phyloP scores from a whole-genome alignment of 441 rosid species.

The Corymbia calophylla region DNA sequence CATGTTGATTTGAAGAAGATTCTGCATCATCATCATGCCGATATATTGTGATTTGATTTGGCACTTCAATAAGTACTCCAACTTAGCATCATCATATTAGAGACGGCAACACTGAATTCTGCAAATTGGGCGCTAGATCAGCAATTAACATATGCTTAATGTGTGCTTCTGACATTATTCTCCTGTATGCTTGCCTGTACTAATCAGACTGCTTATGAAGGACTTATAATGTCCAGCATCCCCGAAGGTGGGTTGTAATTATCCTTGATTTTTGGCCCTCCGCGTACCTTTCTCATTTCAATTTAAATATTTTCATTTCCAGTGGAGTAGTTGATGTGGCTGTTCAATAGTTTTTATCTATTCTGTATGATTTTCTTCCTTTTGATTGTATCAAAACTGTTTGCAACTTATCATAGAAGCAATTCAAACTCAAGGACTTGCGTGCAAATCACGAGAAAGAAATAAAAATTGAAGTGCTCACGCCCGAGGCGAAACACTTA shows the following conservation, averaged over 20 bases:
- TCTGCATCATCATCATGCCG: too few species aligned
- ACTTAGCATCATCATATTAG: not conserved
- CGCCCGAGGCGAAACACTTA: not conserved
- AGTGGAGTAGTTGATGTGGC: not conserved
- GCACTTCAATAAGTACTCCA: not conserved
- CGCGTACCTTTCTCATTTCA: not conserved
- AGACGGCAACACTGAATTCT: not conserved
- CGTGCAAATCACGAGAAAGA: not conserved
- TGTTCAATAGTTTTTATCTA: not conserved
- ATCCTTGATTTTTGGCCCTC: not conserved
- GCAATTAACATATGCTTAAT: not conserved
- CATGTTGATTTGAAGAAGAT: too few species aligned
- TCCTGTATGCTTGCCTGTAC: slow-evolving; percentile 10
- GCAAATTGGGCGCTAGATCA: not conserved
- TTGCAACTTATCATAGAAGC: not conserved
- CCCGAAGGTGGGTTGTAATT: not conserved
- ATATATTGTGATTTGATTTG: too few species aligned
- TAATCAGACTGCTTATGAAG: slow-evolving; percentile 21
- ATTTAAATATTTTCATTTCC: not conserved
- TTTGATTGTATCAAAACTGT: not conserved
- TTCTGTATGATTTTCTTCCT: not conserved
- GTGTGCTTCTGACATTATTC: not conserved
- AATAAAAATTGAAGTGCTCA: not conserved
- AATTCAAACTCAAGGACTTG: not conserved
- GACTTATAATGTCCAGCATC: not conserved